phyloP scores from a whole-genome alignment of 2,329 filamentous ascomycete genomes.

The Penicillium sp. region DNA sequence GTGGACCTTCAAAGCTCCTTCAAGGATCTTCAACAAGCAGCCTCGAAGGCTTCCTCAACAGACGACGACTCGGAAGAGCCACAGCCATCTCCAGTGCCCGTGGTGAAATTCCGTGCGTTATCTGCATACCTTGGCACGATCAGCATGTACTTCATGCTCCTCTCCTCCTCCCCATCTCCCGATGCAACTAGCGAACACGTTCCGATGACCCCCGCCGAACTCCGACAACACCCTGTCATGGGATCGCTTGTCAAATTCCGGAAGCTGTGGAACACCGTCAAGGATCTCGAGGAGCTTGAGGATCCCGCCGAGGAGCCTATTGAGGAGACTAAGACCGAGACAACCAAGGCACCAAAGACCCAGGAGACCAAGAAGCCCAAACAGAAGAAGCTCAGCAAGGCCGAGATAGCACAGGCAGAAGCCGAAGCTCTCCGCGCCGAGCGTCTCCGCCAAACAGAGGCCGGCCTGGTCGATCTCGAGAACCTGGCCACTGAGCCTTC shows the following conservation, averaged over 20 bases:
- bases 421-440: constrained; percentile 56
- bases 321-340: constrained; percentile 13
- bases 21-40: constrained; percentile 60
- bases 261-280: constrained; percentile 74
- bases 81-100: constrained; percentile 52
- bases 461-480: constrained; percentile 72
- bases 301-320: constrained; percentile 26
- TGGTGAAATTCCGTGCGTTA: constrained; percentile 75
- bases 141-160: constrained; percentile 89
- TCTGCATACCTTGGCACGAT: constrained; percentile 83
- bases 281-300: constrained; percentile 57
- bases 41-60: constrained; percentile 55
- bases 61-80: constrained; percentile 36
- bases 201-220: constrained; percentile 70
- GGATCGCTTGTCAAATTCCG: constrained; percentile 76
- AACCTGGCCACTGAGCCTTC: constrained; percentile 54
- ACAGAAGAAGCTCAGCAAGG: constrained; percentile 49
- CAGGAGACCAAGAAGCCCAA: constrained; percentile 42
- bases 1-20: constrained; percentile 63
- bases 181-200: constrained; percentile 56
- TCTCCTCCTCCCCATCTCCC: constrained; percentile 80
- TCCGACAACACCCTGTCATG: constrained; percentile 92
- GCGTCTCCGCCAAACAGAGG: constrained; percentile 59
- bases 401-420: constrained; percentile 54
- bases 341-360: constrained; percentile 31